A percentile compares a stretch with the other conserved stretches of the same genome.
These are phyloP conservation scores for Phytophthora pseudosyringae DNA, from an alignment of 352 stramenopile genomes.

Conservation along the genomic window DNA sequence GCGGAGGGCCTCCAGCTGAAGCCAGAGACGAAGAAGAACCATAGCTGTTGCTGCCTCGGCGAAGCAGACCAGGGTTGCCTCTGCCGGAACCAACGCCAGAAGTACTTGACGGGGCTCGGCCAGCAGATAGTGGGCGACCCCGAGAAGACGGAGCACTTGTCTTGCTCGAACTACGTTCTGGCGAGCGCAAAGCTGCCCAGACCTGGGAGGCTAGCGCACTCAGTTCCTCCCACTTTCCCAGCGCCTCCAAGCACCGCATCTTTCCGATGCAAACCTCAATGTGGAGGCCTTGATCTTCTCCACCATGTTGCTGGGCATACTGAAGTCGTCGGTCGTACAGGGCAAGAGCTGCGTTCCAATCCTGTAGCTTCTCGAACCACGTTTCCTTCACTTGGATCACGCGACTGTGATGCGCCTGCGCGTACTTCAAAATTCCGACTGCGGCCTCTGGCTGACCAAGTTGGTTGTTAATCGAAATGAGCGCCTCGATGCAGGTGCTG, in stretches of 20 bases:
- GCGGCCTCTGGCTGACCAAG: conserved; percentile 96
- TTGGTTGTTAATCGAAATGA: conserved; percentile 99
- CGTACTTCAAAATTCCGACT: conserved; percentile 97
- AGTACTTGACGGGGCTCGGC: conserved; percentile 9
- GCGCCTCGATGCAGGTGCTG: conserved; percentile 95
- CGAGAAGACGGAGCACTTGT: conserved; percentile 10
- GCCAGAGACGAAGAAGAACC: conserved; percentile 40
- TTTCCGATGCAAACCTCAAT: conserved; percentile 96
- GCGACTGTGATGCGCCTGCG: conserved; percentile 76
- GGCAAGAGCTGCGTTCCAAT: conserved; percentile 95
- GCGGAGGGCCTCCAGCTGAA: conserved; percentile 14
- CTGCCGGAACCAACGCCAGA: conserved; percentile 15
- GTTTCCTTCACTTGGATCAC: conserved; percentile 94
- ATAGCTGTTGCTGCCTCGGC: conserved; percentile 46
- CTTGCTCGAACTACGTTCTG: conserved; percentile 23
- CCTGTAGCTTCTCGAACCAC: conserved; percentile 98
- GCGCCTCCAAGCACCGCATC: conserved; percentile 97
- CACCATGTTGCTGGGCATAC: conserved; percentile 27
- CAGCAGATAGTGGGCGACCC: conserved; percentile 24
- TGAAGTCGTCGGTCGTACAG: conserved; percentile 89
- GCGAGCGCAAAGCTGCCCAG: conserved; percentile 45
- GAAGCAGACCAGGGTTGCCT: conserved; percentile 22
- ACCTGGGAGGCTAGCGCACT: conserved; percentile 87
- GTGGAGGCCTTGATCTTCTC: conserved; percentile 54
- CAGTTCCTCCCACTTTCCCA: conserved; percentile 96